Evolutionary conservation across 805 yeast genomes (phyloP), one percentile per base, ranked within the genome.

Genomic region (Candida lessepsii): DNA sequence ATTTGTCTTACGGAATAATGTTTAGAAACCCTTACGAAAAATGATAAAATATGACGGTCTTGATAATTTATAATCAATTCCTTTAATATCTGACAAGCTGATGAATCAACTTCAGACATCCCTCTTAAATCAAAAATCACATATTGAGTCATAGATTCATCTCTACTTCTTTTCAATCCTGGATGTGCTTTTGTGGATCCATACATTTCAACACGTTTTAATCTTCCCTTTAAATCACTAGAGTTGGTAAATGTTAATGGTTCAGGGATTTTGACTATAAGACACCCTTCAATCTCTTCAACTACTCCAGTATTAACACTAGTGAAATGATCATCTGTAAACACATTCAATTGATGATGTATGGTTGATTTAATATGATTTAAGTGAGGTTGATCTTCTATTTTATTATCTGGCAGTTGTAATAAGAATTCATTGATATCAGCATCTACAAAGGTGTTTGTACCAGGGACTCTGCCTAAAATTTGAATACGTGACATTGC

Each of bases 171-270:
- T 44, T 59, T 65, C 47, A 52, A 56, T 1, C 71, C 73, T 0
- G 75, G 75, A 42, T 69, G 75, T 0, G 72, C 70, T 38, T 53
- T 60, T 2, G 72, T 60, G 1, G 73, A 66, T 7, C 75, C 75
- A 42, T 62, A 67, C 57, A 65, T 50, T 42, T 69, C 75, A 9
- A 69, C 65, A 29, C 75, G 40, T 42, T 60, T 63, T 26, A 69
- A 55, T 27, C 75, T 48, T 11, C 65, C 46, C 34, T 63, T 56
- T 37, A 69, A 52, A 45, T 69, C 74, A 44, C 58, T 63, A 20
- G 68, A 57, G 42, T 69, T 69, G 11, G 71, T 63, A 46, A 69
- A 69, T 3, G 72, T 66, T 30, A 69, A 51, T 8, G 73, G 73
- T 47, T 69, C 74, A 2, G 73, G 73, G 25, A 69, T 66, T 42